These are phyloP conservation scores for Pichia occidentalis DNA, from an alignment of 805 yeast species.

Conservation along the genomic window DNA sequence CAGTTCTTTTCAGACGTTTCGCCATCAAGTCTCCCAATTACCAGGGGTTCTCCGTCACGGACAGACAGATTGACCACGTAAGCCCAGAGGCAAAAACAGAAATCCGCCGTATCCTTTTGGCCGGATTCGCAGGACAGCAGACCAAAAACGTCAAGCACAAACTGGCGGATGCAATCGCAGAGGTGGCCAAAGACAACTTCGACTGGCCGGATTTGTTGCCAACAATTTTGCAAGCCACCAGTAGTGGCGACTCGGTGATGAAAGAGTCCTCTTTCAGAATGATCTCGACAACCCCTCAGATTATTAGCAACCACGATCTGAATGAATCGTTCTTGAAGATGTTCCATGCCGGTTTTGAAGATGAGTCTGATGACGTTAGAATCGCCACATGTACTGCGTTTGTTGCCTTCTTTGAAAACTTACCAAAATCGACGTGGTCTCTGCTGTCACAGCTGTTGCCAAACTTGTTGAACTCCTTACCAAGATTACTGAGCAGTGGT, in stretches of 20 bases:
- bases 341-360: conserved; percentile 77
- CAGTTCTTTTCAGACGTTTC: conserved; percentile 83
- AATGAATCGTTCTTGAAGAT: conserved; percentile 51
- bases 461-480: conserved; percentile 75
- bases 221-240: conserved; percentile 57
- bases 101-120: conserved; percentile 58
- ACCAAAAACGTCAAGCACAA: conserved; percentile 82
- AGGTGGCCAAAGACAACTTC: conserved; percentile 68
- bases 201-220: conserved; percentile 79
- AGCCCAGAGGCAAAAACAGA: conserved; percentile 51
- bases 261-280: conserved; percentile 92
- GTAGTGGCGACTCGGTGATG: conserved; percentile 49
- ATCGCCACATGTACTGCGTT: conserved; percentile 90
- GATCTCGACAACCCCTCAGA: conserved; percentile 74
- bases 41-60: conserved; percentile 53
- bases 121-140: conserved; percentile 66
- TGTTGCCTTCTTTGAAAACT: conserved; percentile 76
- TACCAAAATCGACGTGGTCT: conserved; percentile 77
- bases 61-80: conserved; percentile 71
- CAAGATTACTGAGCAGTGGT: conserved; percentile 71
- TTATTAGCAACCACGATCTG: conserved; percentile 44
- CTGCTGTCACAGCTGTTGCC: conserved; percentile 75
- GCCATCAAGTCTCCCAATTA: conserved; percentile 74
- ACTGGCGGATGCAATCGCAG: conserved; percentile 89
- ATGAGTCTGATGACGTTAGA: conserved; percentile 72